A percentile compares a stretch with the other conserved stretches of the same genome.
Evolutionary conservation across 495 filamentous ascomycete species (phyloP).

Genomic region (Cudoniella acicularis): DNA sequence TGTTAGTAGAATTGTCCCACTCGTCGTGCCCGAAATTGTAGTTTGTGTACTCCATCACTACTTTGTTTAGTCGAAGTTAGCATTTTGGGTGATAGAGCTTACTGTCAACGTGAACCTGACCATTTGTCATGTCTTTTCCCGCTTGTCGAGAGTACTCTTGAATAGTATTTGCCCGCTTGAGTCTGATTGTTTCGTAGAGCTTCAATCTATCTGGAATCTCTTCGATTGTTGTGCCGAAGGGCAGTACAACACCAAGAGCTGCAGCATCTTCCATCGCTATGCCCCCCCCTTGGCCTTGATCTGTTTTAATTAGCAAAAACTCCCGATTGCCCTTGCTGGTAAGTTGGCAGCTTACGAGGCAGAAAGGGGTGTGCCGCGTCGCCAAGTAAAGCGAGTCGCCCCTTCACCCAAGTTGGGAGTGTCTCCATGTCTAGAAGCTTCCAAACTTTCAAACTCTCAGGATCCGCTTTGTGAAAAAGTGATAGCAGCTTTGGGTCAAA

Average conservation of each 20-base stretch:
- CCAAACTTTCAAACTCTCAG: conserved; percentile 50
- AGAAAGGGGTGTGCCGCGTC: conserved; percentile 62
- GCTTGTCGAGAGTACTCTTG: conserved; percentile 46
- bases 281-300: conserved; percentile 52
- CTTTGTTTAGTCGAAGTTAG: background rate
- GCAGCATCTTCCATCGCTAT: conserved; percentile 61
- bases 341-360: conserved; percentile 31
- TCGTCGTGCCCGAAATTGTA: conserved; percentile 62
- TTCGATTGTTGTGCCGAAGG: conserved; percentile 31
- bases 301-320: conserved; percentile 58
- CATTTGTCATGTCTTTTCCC: conserved; percentile 26
- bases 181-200: conserved; percentile 51
- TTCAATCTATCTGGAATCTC: conserved; percentile 45
- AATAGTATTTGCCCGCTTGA: conserved; percentile 49
- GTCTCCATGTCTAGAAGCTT: conserved; percentile 54
- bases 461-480: conserved; percentile 43
- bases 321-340: too few species aligned
- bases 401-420: conserved; percentile 50
- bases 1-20: conserved; percentile 47
- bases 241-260: conserved; percentile 49
- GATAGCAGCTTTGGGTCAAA: conserved; percentile 38
- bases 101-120: too few species aligned
- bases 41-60: conserved; percentile 45
- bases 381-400: conserved; percentile 49
- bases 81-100: conserved; percentile 8